Base-by-base conservation (phyloP, 2,329 filamentous ascomycete genomes). In the Xylogone sp. region DNA sequence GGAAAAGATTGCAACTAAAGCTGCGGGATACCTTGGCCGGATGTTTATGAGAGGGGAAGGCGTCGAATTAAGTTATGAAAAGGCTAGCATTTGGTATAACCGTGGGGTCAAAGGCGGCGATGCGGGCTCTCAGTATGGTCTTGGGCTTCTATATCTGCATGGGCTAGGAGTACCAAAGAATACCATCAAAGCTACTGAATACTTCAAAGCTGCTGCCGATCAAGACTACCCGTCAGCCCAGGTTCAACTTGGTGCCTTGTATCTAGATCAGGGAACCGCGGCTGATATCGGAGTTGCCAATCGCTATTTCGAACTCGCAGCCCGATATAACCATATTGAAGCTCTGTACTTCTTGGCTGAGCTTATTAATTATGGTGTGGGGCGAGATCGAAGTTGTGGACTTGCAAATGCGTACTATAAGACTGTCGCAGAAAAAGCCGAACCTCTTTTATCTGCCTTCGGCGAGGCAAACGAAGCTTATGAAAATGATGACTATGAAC, bases 31-130 rank as follows among this genome's bases (percentile, higher is more conserved):
- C 65, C 75, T 90, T 27, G 86, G 86, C 2, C 72, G 83, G 44
- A 89, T 89, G 83, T 88, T 84, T 59, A 69, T 89, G 39, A 81
- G 86, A 12, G 86, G 86, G 13, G 86, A 89, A 65, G 85, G 84
- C 20, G 82, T 84, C 55, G 77, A 83, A 48, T 83, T 88, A 60
- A 84, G 79, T 65, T 86, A 77, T 55, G 73, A 76, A 29, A 84
- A 81, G 53, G 86, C 86, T 2, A 70, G 77, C 53, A 79, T 75
- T 18, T 90, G 86, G 86, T 88, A 89, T 68, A 77, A 75, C 46
- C 79, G 84, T 18, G 86, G 86, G 20, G 70, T 87, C 42, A 75
- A 75, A 42, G 82, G 62, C 58, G 84, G 83, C 7, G 86, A 90
- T 67, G 73, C 82, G 24, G 73, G 87, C 9, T 87, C 83, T 39